A percentile compares a stretch with the other conserved stretches of the same genome.
Evolutionary conservation across 192 early-diverging fungal genomes (phyloP).

Genomic region (Coemansia sp.): DNA sequence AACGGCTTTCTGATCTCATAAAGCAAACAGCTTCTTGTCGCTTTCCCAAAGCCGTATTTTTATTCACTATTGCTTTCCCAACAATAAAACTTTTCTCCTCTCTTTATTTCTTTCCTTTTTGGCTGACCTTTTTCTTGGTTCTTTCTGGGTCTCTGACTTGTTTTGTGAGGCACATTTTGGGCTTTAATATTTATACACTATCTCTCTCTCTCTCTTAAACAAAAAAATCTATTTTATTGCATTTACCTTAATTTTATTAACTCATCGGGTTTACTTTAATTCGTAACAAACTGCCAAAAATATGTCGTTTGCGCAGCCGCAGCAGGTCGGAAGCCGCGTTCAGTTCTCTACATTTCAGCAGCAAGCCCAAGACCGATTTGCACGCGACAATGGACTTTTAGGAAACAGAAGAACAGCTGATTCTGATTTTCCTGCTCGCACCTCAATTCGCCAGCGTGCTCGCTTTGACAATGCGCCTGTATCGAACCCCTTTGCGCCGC

Average conservation of each 20-base stretch:
- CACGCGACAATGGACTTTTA: conserved; percentile 24
- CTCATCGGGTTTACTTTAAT: background rate
- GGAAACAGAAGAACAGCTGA: conserved; percentile 18
- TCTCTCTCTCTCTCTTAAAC: background rate
- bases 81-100: background rate
- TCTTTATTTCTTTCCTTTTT: too few species aligned
- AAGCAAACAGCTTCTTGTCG: too few species aligned
- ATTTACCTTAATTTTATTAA: background rate
- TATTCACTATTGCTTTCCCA: background rate
- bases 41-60: background rate
- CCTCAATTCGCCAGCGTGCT: conserved; percentile 23
- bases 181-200: too few species aligned
- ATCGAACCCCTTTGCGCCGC: conserved; percentile 49
- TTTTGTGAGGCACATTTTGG: too few species aligned
- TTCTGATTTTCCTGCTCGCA: conserved; percentile 27
- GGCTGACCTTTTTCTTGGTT: too few species aligned
- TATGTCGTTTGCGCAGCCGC: conserved; percentile 29
- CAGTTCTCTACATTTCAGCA: conserved; percentile 30
- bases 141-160: too few species aligned
- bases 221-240: background rate
- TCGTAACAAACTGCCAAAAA: background rate
- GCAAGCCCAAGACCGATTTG: conserved; percentile 4
- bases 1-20: too few species aligned
- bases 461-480: conserved; percentile 23
- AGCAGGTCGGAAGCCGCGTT: conserved; percentile 43